Evolutionary conservation across 495 filamentous ascomycete genomes (phyloP).

Genomic region (Poronia punctata): DNA sequence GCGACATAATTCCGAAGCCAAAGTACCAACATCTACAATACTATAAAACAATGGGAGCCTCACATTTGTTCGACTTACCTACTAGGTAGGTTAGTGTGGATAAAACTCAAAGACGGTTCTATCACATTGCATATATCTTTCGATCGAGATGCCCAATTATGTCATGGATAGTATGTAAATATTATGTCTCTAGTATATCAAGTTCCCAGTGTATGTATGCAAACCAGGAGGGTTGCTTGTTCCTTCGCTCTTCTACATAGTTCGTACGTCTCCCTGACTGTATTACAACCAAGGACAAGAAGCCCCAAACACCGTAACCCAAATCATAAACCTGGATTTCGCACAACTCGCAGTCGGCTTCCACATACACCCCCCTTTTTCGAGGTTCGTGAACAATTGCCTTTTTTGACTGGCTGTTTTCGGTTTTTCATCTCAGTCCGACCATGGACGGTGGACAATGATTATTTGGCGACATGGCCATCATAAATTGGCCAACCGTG

Average conservation of each 20-base stretch:
- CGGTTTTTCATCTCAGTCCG: not conserved
- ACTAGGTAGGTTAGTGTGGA: too few species aligned
- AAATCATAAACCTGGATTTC: slow-evolving; percentile 17
- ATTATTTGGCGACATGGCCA: too few species aligned
- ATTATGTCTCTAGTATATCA: slow-evolving; percentile 25
- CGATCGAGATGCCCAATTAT: too few species aligned
- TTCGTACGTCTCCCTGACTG: slow-evolving; percentile 10
- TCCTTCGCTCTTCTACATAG: slow-evolving; percentile 21
- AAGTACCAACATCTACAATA: too few species aligned
- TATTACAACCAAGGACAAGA: slow-evolving; percentile 12
- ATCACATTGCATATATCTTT: too few species aligned
- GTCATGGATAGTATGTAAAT: slow-evolving; percentile 13
- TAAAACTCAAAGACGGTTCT: too few species aligned
- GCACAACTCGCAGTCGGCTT: slow-evolving; percentile 3
- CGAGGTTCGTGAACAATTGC: not conserved
- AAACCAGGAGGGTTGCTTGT: slow-evolving; percentile 8
- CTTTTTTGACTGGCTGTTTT: not conserved
- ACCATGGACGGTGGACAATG: too few species aligned
- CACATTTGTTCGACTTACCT: too few species aligned
- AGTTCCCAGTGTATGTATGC: slow-evolving; percentile 23
- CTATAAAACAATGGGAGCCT: too few species aligned
- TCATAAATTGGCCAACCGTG: too few species aligned
- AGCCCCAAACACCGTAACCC: slow-evolving; percentile 11
- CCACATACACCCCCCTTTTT: not conserved
- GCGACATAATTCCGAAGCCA: too few species aligned